phyloP scores from a whole-genome alignment of 306 rosid species.

The Geum urbanum region DNA sequence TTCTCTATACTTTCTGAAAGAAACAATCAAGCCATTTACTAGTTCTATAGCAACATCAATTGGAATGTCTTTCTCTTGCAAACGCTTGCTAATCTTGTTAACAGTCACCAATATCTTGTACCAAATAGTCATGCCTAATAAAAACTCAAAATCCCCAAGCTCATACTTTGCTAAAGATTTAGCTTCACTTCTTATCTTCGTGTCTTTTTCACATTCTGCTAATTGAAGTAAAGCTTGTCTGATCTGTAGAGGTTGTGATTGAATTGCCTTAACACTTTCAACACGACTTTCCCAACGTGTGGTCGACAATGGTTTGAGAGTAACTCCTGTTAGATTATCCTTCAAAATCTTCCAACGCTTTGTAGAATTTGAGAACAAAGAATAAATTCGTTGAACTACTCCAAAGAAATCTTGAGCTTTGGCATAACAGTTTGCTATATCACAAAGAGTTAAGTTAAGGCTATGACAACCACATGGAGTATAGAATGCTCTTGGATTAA shows the following conservation, averaged over 20 bases:
- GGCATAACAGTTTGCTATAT: neutral
- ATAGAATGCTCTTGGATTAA: neutral
- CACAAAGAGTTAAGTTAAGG: neutral
- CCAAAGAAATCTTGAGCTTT: neutral
- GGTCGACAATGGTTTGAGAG: neutral
- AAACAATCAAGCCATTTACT: neutral
- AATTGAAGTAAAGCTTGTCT: neutral
- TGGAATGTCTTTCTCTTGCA: neutral
- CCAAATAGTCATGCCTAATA: neutral
- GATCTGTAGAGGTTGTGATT: neutral
- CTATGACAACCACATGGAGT: neutral
- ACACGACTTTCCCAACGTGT: neutral
- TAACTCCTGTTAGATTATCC: neutral
- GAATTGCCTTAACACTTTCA: neutral
- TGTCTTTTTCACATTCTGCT: neutral
- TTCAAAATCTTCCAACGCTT: neutral
- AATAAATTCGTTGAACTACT: neutral
- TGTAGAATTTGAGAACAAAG: neutral
- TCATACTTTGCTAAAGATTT: neutral
- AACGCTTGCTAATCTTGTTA: neutral
- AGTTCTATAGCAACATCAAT: neutral
- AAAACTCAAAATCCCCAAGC: neutral
- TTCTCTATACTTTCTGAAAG: neutral
- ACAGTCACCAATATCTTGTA: neutral
- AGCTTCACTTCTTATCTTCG: neutral